Conservation (phyloP, 768 basidiomycete species). For the Boletus sp. region DNA sequence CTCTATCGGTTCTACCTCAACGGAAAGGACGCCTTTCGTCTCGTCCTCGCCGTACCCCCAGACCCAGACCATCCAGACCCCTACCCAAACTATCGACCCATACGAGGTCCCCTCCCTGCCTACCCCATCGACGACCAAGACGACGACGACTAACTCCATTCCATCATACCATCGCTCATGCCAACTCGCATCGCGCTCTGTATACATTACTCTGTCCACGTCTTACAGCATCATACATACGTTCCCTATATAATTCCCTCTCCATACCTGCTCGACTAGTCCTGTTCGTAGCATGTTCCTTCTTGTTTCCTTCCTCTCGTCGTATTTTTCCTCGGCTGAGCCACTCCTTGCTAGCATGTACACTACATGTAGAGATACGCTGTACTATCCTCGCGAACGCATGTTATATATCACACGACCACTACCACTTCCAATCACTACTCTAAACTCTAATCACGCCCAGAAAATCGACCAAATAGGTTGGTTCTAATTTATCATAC, state of each 20-base stretch:
- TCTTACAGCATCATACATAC: constrained; percentile 11
- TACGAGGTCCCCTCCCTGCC: constrained; percentile 15
- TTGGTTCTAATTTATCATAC: constrained; percentile 17
- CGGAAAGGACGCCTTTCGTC: constrained; percentile 91
- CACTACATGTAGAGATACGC: constrained; percentile 3
- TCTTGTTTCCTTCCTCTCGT: not conserved
- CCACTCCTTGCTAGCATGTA: constrained; percentile 1
- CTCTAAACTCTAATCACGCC: not conserved
- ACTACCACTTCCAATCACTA: not conserved
- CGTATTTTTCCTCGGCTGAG: not conserved
- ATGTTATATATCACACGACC: not conserved
- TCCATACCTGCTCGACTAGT: constrained; percentile 5
- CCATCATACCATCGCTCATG: constrained; percentile 16
- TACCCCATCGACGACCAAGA: constrained; percentile 28
- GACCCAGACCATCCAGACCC: constrained; percentile 25
- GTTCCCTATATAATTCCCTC: constrained; percentile 6
- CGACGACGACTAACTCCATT: constrained; percentile 17
- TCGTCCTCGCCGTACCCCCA: constrained; percentile 61
- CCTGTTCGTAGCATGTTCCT: not conserved
- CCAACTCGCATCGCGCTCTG: constrained; percentile 1
- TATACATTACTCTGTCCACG: constrained; percentile 7
- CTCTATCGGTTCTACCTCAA: constrained; percentile 95
- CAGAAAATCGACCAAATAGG: not conserved
- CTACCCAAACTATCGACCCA: constrained; percentile 11
- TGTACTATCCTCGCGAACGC: not conserved